Conservation (phyloP, 306 rosid genomes). For the Rubus idaeus region DNA sequence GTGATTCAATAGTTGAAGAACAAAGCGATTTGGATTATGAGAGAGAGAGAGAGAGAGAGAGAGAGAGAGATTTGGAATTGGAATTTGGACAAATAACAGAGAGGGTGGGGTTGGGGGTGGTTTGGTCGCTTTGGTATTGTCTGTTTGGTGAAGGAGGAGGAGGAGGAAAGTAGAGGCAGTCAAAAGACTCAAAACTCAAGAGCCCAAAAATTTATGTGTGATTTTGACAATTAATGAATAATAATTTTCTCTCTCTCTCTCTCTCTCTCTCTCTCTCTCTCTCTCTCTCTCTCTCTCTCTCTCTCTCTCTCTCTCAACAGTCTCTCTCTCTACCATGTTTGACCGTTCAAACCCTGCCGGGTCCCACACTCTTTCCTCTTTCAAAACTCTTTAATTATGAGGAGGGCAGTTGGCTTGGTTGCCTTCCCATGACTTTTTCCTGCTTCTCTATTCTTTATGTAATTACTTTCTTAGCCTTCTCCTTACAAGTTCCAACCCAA, state of each 20-base stretch:
- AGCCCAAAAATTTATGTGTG: constrained; percentile 23
- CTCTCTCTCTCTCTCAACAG: constrained; percentile 26
- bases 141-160: constrained; percentile 21
- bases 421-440: too few species aligned
- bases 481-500: too few species aligned
- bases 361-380: neutral
- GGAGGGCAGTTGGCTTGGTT: neutral
- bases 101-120: constrained; percentile 1
- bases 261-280: neutral
- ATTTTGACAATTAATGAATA: neutral
- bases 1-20: neutral
- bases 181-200: constrained; percentile 34
- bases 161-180: constrained; percentile 17
- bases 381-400: neutral
- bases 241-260: neutral
- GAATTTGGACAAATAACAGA: neutral
- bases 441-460: too few species aligned
- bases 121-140: constrained; percentile 26
- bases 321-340: constrained; percentile 34
- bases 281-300: neutral
- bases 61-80: neutral
- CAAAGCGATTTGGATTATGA: too few species aligned
- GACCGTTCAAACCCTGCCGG: constrained; percentile 51
- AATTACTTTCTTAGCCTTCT: too few species aligned
- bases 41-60: constrained; percentile 2